Evolutionary conservation across 2,329 filamentous ascomycete species (phyloP).

Genomic region (Hortaea sp.): DNA sequence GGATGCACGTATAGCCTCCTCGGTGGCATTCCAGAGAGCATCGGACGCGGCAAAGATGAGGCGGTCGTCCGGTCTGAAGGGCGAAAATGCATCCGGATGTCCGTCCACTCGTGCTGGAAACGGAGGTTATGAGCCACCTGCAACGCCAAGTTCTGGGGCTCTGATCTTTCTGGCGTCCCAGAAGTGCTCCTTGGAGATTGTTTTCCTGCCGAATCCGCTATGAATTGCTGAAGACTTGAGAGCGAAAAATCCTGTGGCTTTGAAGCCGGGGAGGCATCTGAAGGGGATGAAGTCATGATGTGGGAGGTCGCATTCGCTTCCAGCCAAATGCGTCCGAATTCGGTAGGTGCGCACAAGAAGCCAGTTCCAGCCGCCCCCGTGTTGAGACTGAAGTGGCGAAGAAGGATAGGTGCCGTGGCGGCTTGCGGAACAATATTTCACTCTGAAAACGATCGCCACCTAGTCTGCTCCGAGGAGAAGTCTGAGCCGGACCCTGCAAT

Average conservation of each 20-base stretch:
- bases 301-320: too few relatives aligned
- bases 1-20: slow-evolving; percentile 67
- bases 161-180: background rate
- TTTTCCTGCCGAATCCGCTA: background rate
- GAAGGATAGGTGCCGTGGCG: too few relatives aligned
- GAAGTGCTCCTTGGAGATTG: background rate
- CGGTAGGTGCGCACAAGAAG: too few relatives aligned
- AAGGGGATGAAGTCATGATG: too few relatives aligned
- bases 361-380: too few relatives aligned
- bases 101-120: slow-evolving; percentile 66
- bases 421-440: too few relatives aligned
- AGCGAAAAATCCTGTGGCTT: background rate
- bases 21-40: slow-evolving; percentile 65
- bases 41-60: slow-evolving; percentile 44
- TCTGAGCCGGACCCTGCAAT: too few relatives aligned
- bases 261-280: too few relatives aligned
- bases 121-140: slow-evolving; percentile 61
- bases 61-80: slow-evolving; percentile 4
- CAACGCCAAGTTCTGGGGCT: slow-evolving; percentile 41
- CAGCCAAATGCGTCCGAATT: too few relatives aligned
- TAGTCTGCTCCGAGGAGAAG: too few relatives aligned
- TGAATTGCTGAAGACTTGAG: background rate
- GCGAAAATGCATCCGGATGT: slow-evolving; percentile 42
- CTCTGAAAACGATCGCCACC: too few relatives aligned
- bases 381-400: too few relatives aligned